These are phyloP conservation scores for Chondrostereum purpureum DNA, from an alignment of 1,284 basidiomycete species.

Conservation along the genomic window DNA sequence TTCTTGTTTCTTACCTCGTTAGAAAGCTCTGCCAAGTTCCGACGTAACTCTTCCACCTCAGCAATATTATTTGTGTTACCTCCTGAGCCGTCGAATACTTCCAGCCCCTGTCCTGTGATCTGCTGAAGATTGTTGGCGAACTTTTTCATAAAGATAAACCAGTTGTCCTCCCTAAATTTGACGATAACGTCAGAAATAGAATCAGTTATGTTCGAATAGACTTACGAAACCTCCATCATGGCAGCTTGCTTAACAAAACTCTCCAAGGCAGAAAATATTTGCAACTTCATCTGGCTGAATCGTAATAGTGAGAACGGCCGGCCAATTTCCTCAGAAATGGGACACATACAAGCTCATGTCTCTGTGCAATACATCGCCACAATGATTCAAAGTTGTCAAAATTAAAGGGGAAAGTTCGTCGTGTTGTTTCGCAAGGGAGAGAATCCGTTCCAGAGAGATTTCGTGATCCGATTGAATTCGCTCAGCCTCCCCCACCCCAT, in stretches of 20 bases:
- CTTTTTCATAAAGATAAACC: slow-evolving; percentile 54
- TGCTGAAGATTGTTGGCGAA: slow-evolving; percentile 61
- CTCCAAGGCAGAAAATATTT: slow-evolving; percentile 56
- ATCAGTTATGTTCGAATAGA: too few species aligned
- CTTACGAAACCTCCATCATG: slow-evolving; percentile 57
- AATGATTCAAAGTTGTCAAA: slow-evolving; percentile 49
- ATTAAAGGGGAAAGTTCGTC: slow-evolving; percentile 51
- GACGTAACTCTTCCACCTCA: slow-evolving; percentile 51
- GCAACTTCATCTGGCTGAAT: slow-evolving; percentile 55
- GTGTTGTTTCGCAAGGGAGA: slow-evolving; percentile 50
- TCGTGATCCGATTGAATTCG: slow-evolving; percentile 42
- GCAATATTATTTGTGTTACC: slow-evolving; percentile 37
- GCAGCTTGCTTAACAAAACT: slow-evolving; percentile 65
- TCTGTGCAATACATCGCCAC: slow-evolving; percentile 49
- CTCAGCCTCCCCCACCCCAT: slow-evolving; percentile 26
- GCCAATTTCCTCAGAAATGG: background rate
- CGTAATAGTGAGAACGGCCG: slow-evolving; percentile 3
- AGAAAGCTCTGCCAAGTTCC: slow-evolving; percentile 53
- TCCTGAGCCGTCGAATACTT: slow-evolving; percentile 41
- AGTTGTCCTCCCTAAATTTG: slow-evolving; percentile 48
- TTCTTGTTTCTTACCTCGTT: slow-evolving; percentile 47
- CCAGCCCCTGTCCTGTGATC: slow-evolving; percentile 61
- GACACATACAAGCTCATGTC: slow-evolving; percentile 54
- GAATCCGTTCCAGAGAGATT: slow-evolving; percentile 46
- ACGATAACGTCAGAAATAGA: too few species aligned